Conservation (phyloP, 2,329 filamentous ascomycete species). For the Ophiostoma piceae region DNA sequence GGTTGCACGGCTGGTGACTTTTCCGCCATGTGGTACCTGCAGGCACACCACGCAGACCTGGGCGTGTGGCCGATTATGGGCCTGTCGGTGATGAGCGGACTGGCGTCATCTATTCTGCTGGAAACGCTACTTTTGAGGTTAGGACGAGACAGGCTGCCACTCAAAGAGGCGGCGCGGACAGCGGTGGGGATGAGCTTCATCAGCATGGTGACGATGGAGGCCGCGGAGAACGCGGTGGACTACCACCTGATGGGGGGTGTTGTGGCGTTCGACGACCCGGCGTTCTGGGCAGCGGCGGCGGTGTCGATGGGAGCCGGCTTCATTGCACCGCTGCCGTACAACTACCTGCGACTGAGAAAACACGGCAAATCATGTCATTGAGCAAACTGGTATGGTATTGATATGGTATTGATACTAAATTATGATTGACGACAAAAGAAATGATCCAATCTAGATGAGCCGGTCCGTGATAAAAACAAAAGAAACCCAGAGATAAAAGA, state of each 20-base stretch:
- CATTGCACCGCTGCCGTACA: constrained; percentile 49
- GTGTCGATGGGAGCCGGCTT: constrained; percentile 43
- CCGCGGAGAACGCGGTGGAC: constrained; percentile 50
- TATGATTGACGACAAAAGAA: neutral
- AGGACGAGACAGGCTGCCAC: constrained; percentile 36
- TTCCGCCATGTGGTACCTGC: constrained; percentile 51
- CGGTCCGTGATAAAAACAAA: neutral
- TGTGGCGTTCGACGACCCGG: constrained; percentile 42
- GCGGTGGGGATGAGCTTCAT: constrained; percentile 55
- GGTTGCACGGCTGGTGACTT: constrained; percentile 55
- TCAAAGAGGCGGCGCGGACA: constrained; percentile 44
- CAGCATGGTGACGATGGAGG: constrained; percentile 56
- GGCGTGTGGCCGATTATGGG: constrained; percentile 46
- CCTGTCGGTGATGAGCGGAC: constrained; percentile 50
- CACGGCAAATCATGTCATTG: constrained; percentile 47
- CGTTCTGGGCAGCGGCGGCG: constrained; percentile 49
- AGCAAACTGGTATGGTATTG: constrained; percentile 19
- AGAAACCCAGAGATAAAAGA: too few species aligned
- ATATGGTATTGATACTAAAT: neutral
- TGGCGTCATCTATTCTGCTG: constrained; percentile 28
- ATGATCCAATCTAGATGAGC: neutral
- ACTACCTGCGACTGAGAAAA: constrained; percentile 45
- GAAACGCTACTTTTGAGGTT: neutral
- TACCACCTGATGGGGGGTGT: constrained; percentile 50
- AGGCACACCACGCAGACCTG: constrained; percentile 43